phyloP scores from a whole-genome alignment of 2,329 filamentous ascomycete species.

The Alternaria triticina region DNA sequence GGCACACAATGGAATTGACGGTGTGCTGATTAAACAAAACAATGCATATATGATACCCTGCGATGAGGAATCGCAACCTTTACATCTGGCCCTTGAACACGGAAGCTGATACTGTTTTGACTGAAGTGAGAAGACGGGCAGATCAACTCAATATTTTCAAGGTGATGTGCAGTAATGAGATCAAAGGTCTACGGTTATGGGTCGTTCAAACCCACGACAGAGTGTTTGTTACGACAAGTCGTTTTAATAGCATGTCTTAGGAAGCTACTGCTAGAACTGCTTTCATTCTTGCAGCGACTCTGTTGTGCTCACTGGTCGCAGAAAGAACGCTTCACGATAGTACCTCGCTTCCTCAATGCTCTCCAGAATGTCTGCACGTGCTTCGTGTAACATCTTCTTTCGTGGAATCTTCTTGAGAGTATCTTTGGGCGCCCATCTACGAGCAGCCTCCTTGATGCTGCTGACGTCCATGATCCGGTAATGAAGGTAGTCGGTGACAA shows the following conservation, averaged over 20 bases:
- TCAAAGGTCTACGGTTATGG: not conserved
- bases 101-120: not conserved
- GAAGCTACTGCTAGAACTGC: not conserved
- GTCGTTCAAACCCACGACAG: not conserved
- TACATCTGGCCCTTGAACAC: not conserved
- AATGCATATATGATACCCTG: not conserved
- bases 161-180: not conserved
- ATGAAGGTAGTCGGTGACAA: slow-evolving; percentile 78
- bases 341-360: slow-evolving; percentile 91
- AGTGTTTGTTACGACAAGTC: not conserved
- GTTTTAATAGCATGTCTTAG: not conserved
- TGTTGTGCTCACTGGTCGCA: slow-evolving; percentile 10
- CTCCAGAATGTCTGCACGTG: slow-evolving; percentile 88
- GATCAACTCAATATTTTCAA: not conserved
- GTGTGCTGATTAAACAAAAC: not conserved
- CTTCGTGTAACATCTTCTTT: slow-evolving; percentile 82
- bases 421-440: slow-evolving; percentile 75
- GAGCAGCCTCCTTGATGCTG: slow-evolving; percentile 86
- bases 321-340: slow-evolving; percentile 76
- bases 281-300: not conserved
- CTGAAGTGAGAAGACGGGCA: not conserved
- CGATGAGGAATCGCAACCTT: not conserved
- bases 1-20: not conserved
- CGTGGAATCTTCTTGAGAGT: slow-evolving; percentile 67
- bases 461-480: slow-evolving; percentile 94